Evolutionary conservation across 208 protist genomes (phyloP).

Genomic region (Endotrypanum monterogeii): DNA sequence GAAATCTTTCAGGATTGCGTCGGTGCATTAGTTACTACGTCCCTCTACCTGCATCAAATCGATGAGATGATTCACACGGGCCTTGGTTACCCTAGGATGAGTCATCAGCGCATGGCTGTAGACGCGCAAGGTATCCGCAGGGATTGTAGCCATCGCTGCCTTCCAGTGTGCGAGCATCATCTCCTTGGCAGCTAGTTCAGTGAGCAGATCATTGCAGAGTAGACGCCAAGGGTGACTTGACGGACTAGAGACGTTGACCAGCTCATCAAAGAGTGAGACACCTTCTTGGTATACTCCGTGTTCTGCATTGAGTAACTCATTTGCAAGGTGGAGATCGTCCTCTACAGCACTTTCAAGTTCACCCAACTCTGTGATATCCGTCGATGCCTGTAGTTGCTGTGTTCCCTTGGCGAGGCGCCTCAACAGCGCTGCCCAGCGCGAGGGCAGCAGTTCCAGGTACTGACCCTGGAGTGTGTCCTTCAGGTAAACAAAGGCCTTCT

Average conservation of each 20-base stretch:
- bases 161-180: slow-evolving; percentile 55
- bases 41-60: slow-evolving; percentile 2
- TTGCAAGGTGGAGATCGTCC: slow-evolving; percentile 40
- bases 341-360: slow-evolving; percentile 21
- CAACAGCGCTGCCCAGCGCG: slow-evolving; percentile 57
- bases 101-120: slow-evolving; percentile 60
- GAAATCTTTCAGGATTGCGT: not conserved
- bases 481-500: slow-evolving; percentile 21
- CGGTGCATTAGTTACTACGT: not conserved
- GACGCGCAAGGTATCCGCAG: slow-evolving; percentile 58
- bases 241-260: not conserved
- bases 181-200: slow-evolving; percentile 47
- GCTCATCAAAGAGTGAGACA: slow-evolving; percentile 1
- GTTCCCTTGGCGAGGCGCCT: slow-evolving; percentile 42
- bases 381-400: slow-evolving; percentile 46
- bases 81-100: slow-evolving; percentile 27
- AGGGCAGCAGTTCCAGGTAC: slow-evolving; percentile 58
- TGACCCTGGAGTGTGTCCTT: slow-evolving; percentile 31
- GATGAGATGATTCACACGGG: slow-evolving; percentile 31
- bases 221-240: slow-evolving; percentile 12
- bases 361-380: slow-evolving; percentile 3
- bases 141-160: slow-evolving; percentile 15
- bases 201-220: slow-evolving; percentile 44
- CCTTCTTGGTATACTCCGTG: slow-evolving; percentile 51
- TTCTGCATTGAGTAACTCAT: slow-evolving; percentile 43